These are phyloP conservation scores for Alternaria hordeiaustralica DNA, from an alignment of 2,329 filamentous ascomycete genomes.

Conservation along the genomic window DNA sequence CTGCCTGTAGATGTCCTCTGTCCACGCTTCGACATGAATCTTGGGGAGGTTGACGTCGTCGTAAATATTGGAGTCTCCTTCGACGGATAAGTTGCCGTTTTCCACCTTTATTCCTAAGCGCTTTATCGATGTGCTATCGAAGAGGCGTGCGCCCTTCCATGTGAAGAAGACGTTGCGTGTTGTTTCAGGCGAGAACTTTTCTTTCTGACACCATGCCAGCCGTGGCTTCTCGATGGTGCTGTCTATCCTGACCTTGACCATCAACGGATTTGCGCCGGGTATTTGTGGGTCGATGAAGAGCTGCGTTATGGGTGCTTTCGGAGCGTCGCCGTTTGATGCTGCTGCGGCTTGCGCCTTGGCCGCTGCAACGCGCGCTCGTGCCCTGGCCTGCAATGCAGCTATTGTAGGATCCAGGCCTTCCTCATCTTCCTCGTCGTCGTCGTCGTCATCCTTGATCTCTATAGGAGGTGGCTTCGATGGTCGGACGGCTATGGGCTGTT, in stretches of 20 bases:
- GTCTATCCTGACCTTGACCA: slow-evolving; percentile 70
- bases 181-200: slow-evolving; percentile 60
- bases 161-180: slow-evolving; percentile 73
- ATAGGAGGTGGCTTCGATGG: slow-evolving; percentile 12
- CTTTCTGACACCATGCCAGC: slow-evolving; percentile 71
- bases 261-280: slow-evolving; percentile 63
- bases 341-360: slow-evolving; percentile 12
- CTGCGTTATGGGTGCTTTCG: slow-evolving; percentile 54
- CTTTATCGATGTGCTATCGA: slow-evolving; percentile 69
- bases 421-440: slow-evolving; percentile 32
- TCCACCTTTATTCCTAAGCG: slow-evolving; percentile 58
- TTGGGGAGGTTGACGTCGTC: slow-evolving; percentile 58
- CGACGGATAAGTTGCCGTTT: slow-evolving; percentile 47
- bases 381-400: slow-evolving; percentile 37
- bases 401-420: slow-evolving; percentile 40
- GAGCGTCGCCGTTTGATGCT: slow-evolving; percentile 5
- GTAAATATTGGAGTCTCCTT: slow-evolving; percentile 56
- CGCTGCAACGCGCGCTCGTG: slow-evolving; percentile 32
- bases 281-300: slow-evolving; percentile 75
- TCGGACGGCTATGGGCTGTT: slow-evolving; percentile 11
- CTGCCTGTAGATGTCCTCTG: slow-evolving; percentile 65
- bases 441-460: slow-evolving; percentile 8
- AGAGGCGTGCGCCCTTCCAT: slow-evolving; percentile 76
- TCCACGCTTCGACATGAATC: slow-evolving; percentile 81
- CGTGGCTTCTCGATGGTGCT: slow-evolving; percentile 72